phyloP scores from a whole-genome alignment of 306 rosid genomes.

The Castanea sativa region DNA sequence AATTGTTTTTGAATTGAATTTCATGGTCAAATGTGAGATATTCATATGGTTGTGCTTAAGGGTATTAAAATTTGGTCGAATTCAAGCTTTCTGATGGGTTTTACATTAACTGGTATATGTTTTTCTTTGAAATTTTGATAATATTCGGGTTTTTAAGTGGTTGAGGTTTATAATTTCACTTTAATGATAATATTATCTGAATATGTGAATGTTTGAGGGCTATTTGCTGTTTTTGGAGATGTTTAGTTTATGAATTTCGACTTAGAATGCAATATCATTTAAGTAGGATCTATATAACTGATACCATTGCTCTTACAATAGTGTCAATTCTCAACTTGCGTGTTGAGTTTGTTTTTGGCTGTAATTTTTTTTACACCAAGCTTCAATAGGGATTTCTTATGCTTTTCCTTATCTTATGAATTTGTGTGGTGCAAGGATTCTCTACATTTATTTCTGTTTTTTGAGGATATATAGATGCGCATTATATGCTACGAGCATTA shows the following conservation, averaged over 20 bases:
- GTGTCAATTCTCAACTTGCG: too few species aligned
- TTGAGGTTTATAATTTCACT: not conserved
- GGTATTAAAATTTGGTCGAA: conserved; percentile 11
- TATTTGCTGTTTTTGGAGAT: not conserved
- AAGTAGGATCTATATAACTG: not conserved
- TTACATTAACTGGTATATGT: not conserved
- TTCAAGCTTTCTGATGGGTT: not conserved
- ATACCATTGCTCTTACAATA: not conserved
- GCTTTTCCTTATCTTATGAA: too few species aligned
- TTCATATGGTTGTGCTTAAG: not conserved
- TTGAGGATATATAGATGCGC: too few species aligned
- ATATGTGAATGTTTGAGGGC: not conserved
- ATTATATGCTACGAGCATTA: too few species aligned
- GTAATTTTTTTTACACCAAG: too few species aligned
- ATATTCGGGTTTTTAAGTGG: not conserved
- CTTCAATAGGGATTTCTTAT: too few species aligned
- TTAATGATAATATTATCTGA: not conserved
- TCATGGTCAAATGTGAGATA: not conserved
- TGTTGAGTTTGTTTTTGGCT: too few species aligned
- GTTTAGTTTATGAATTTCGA: not conserved
- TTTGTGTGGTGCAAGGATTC: too few species aligned
- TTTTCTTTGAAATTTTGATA: not conserved
- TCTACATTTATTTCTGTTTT: too few species aligned
- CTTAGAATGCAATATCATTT: not conserved
- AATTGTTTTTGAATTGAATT: not conserved